Conservation (phyloP, 345 rosid genomes). For the Salix exigua region DNA sequence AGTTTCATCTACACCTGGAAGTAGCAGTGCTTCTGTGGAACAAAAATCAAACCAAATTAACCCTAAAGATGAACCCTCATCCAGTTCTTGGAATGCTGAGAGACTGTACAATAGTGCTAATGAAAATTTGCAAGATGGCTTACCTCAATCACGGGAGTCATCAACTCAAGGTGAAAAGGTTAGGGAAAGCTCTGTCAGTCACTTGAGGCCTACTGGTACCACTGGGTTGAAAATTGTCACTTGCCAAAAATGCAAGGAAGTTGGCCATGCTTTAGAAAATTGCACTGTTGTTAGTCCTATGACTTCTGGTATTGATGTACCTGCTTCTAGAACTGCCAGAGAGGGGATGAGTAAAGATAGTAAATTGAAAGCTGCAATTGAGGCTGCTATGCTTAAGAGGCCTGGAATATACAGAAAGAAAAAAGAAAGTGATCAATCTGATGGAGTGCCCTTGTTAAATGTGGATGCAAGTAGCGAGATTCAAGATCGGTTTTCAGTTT, state of each 20-base stretch:
- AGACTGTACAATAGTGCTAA: constrained; percentile 32
- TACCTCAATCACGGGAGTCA: constrained; percentile 46
- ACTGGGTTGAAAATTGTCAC: constrained; percentile 41
- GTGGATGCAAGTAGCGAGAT: constrained; percentile 39
- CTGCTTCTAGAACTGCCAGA: constrained; percentile 42
- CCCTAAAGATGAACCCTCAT: constrained; percentile 56
- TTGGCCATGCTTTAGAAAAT: constrained; percentile 56
- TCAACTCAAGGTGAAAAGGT: constrained; percentile 56
- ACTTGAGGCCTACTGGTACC: constrained; percentile 38
- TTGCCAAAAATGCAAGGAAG: constrained; percentile 54
- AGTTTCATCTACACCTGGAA: constrained; percentile 40
- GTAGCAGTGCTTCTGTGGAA: constrained; percentile 37
- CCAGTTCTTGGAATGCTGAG: constrained; percentile 54
- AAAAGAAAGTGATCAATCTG: constrained; percentile 46
- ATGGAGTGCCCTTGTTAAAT: constrained; percentile 36
- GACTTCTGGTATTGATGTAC: constrained; percentile 44
- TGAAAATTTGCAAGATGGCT: constrained; percentile 53
- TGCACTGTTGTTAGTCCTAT: constrained; percentile 37
- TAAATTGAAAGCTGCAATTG: constrained; percentile 75
- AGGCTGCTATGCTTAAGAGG: constrained; percentile 70
- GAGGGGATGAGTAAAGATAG: constrained; percentile 52
- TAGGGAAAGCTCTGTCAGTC: constrained; percentile 43
- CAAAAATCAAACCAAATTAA: constrained; percentile 43
- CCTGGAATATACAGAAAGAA: constrained; percentile 65
- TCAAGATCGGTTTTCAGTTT: constrained; percentile 43